Percentiles rank a stretch among this genome's conserved stretches.
These are phyloP conservation scores for Aureobasidium sp. DNA, from an alignment of 2,329 filamentous ascomycete species.

Conservation along the genomic window DNA sequence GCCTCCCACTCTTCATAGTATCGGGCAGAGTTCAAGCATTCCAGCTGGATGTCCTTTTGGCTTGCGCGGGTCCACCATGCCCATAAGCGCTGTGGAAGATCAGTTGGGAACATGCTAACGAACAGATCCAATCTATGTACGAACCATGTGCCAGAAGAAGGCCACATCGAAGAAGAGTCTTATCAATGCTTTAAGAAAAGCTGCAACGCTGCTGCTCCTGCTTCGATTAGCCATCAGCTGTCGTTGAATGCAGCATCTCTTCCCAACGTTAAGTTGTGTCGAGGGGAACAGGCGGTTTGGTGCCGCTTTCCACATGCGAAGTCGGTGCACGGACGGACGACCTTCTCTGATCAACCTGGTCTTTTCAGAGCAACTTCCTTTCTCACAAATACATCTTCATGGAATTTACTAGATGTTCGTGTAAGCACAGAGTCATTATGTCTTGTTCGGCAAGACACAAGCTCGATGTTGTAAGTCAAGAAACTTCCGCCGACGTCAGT, in stretches of 20 bases:
- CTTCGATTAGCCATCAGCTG: constrained; percentile 10
- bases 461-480: not conserved
- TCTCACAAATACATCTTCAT: not conserved
- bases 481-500: not conserved
- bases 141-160: constrained; percentile 17
- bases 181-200: constrained; percentile 10
- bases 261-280: constrained; percentile 1
- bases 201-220: constrained; percentile 9
- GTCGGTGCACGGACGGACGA: not conserved
- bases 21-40: constrained; percentile 56
- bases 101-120: not conserved
- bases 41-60: constrained; percentile 55
- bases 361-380: not conserved
- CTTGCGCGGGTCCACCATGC: constrained; percentile 59
- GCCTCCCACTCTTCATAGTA: constrained; percentile 81
- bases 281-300: not conserved
- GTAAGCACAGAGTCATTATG: not conserved
- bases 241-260: not conserved
- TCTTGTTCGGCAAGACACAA: not conserved
- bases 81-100: constrained; percentile 50
- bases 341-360: not conserved
- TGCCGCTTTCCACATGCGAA: constrained; percentile 1
- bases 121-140: not conserved
- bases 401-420: not conserved
- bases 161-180: constrained; percentile 14